Evolutionary conservation across 768 basidiomycete genomes (phyloP), one percentile per base, ranked within the genome.

Genomic region (Panaeolus cyanescens): DNA sequence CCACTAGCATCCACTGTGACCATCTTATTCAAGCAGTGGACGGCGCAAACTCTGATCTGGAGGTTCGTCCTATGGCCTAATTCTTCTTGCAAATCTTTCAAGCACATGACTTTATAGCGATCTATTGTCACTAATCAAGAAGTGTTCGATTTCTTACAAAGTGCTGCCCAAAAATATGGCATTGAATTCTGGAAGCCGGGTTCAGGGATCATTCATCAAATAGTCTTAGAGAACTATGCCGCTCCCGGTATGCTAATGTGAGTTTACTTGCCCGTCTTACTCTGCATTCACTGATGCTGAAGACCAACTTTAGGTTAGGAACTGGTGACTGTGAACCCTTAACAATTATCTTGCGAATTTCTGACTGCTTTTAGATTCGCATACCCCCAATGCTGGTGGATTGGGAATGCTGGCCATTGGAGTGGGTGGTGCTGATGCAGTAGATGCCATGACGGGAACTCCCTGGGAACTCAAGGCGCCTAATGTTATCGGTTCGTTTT

Each of bases 131-230:
- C 88, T 10, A 98, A 99, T 73, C 86, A 93, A 78, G 97, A 99
- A 72, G 96, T 99, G 12, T 99, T 98, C 69, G 93, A 99, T 70
- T 99, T 99, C 73, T 78, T 99, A 61, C 89, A 96, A 76, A 96
- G 93, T 65, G 95, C 95, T 15, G 89, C 92, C 30, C 83, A 82
- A 65, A 95, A 93, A 73, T 94, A 93, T 71, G 93, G 96, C 31
- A 97, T 99, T 65, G 96, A 98, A 76, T 99, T 99, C 75, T 99
- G 97, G 96, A 81, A 85, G 68, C 97, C 97, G 32, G 97, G 97
- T n/a, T 92, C 90, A 56, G 92, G 92, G 19, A 95, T 93, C 64
- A 96, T 99, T 64, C 97, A 99, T 73, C 97, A 99, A 72, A 97
- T 99, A 61, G 96, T 99, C 3, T 82, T 99, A 60, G 96, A 99